Base-by-base conservation (phyloP, 108 stramenopile species). In the Pseudonitzschia pungens region DNA sequence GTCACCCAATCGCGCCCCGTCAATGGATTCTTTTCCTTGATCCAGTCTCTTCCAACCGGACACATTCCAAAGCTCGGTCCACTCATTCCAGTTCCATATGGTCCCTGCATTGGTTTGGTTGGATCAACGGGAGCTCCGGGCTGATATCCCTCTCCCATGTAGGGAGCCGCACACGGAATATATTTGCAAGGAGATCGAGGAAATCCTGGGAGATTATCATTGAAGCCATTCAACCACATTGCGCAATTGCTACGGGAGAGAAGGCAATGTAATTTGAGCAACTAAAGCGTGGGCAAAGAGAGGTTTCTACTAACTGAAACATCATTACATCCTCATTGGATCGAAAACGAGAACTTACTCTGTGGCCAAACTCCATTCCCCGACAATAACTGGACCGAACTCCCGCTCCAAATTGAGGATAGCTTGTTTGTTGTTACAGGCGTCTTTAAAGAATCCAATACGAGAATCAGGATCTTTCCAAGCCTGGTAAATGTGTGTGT, bases 211-310 rank as follows among this genome's bases (percentile, higher is more conserved):
- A 91, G 68, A 54, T 89, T 89, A 65, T 92, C 97, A 75, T 97
- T 95, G 82, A 97, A 96, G 16, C 97, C 97, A 77, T 97, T 97
- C 40, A 97, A 77, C 97, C 97, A 96, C 91, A 96, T 92, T 55
- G 93, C 94, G 71, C 72, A 80, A 41, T 80, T 75, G 56, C 60
- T 62, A 40, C 40, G 6, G 36, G 31, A 68, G 16, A 31, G 31
- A 24, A 28, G n/a, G 1, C 41, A n/a, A n/a, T n/a, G n/a, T n/a
- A n/a, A n/a, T n/a, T n/a, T n/a, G n/a, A n/a, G n/a, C n/a, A n/a
- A n/a, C n/a, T n/a, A n/a, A n/a, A n/a, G n/a, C n/a, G n/a, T n/a
- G n/a, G n/a, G n/a, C n/a, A n/a, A n/a, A n/a, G n/a, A n/a, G n/a
- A n/a, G n/a, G n/a, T n/a, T n/a, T n/a, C n/a, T n/a, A n/a, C n/a